phyloP scores from a whole-genome alignment of 257 asterid species.

The Scutellaria barbata region DNA sequence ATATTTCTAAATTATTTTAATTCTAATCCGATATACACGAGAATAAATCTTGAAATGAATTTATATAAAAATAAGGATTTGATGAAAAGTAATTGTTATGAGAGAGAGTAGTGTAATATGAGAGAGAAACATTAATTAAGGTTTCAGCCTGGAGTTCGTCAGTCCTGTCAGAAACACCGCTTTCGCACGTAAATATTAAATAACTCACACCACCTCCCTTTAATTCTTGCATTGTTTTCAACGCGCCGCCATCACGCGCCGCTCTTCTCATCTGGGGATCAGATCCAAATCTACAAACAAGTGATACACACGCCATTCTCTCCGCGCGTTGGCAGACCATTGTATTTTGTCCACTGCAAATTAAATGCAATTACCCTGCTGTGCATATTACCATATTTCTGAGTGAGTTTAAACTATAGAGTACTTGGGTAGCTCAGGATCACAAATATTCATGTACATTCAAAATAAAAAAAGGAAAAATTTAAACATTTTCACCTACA shows the following conservation, averaged over 20 bases:
- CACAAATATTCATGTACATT: conserved; percentile 1
- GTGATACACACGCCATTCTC: conserved; percentile 1
- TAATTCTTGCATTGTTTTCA: conserved; percentile 34
- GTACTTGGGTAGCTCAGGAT: neutral
- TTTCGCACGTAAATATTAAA: conserved; percentile 27
- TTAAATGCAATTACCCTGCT: conserved; percentile 26
- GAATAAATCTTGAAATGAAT: no score
- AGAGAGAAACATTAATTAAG: conserved; percentile 16
- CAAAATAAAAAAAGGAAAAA: no score
- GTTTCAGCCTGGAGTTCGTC: conserved; percentile 21
- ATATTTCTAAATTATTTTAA: no score
- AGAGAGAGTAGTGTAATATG: neutral
- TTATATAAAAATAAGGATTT: no score
- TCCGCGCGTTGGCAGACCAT: neutral
- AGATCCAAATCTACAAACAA: neutral
- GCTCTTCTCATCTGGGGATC: conserved; percentile 33
- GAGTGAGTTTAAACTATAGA: neutral
- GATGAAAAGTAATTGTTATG: no score
- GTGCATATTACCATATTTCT: conserved; percentile 13
- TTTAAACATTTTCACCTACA: neutral
- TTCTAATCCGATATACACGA: no score
- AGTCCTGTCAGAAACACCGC: conserved; percentile 29
- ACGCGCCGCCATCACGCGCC: conserved; percentile 44
- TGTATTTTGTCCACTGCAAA: neutral
- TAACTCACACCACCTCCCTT: conserved; percentile 28